Base-by-base conservation (phyloP, 768 basidiomycete species). In the Leccinum ochraceum region DNA sequence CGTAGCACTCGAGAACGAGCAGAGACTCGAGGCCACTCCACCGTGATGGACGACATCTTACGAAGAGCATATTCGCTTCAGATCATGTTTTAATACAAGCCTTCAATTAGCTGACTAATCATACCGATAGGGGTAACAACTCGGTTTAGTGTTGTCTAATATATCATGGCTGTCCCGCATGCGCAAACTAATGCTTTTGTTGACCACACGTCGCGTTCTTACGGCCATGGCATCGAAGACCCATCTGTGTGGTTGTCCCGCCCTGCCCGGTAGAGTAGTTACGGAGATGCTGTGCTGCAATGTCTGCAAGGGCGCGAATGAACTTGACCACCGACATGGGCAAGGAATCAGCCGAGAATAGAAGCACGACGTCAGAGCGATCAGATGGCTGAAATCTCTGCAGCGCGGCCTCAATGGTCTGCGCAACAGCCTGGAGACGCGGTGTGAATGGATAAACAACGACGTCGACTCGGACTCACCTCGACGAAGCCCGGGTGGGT, bases 321-420 rank as follows among this genome's bases (percentile, higher is more conserved):
- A 24, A 2, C 22, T n/a, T n/a, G 63, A 98, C 94, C 63, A 98
- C 93, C 6, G 94, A 95, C 87, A 99, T 93, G 26, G 97, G 97
- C 49, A 99, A 79, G 7, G 97, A 98, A 70, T 98, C 96, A 3
- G 96, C 96, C 1, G 96, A 98, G 78, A 98, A 98, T 58, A 98
- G 81, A 36, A 99, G 74, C 20, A 96, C 90, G 13, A 86, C 87
- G 11, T 92, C 83, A 37, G 86, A 79, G 44, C 95, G 86, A 69
- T 78, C 80, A 57, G 86, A 84, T 55, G 80, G 80, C 4, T 92
- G 81, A 73, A 94, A 98, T 69, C 89, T 88, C 48, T 81, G 80
- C 13, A 99, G 82, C 3, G 95, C 88, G 9, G 83, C 82, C 74
- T 92, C 87, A 63, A 98, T 86, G 67, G 92, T 94, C 71, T 90